phyloP scores from a whole-genome alignment of 2,329 filamentous ascomycete genomes.

The Ilyonectria mors-panacis region DNA sequence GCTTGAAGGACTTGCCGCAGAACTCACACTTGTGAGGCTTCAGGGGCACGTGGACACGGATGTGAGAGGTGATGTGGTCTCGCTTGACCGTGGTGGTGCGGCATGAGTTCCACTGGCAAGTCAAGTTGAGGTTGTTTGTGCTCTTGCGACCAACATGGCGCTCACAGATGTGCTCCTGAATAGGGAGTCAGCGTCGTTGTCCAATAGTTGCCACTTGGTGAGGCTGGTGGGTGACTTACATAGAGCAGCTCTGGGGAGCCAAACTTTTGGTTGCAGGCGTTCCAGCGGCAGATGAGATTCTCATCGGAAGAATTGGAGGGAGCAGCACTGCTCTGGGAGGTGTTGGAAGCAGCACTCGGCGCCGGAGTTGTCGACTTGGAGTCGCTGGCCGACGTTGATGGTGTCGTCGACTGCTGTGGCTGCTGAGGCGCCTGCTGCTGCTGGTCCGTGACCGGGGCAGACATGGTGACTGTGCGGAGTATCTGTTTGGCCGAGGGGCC shows the following conservation, averaged over 20 bases:
- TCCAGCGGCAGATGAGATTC: conserved; percentile 74
- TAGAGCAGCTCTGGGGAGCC: conserved; percentile 71
- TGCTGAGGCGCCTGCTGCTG: conserved; percentile 36
- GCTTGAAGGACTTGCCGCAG: conserved; percentile 99
- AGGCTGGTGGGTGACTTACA: conserved; percentile 59
- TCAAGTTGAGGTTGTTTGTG: conserved; percentile 98
- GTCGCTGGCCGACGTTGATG: conserved; percentile 55
- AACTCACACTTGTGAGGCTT: conserved; percentile 99
- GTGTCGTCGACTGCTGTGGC: conserved; percentile 42
- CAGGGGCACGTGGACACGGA: conserved; percentile 97
- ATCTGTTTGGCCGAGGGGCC: conserved; percentile 40
- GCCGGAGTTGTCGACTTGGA: conserved; percentile 69
- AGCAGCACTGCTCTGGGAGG: conserved; percentile 59
- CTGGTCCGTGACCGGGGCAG: conserved; percentile 50
- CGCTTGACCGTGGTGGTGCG: conserved; percentile 98
- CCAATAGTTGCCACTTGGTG: background rate
- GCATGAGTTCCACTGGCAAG: conserved; percentile 97
- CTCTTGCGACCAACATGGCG: conserved; percentile 98
- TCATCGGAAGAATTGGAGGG: conserved; percentile 63
- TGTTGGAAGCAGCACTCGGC: conserved; percentile 63
- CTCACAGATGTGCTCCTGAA: conserved; percentile 96
- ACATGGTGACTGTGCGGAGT: conserved; percentile 48
- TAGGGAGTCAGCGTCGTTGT: background rate
- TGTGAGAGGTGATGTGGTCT: conserved; percentile 99
- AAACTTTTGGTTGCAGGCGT: conserved; percentile 72